Base-by-base conservation (phyloP, 805 yeast genomes). In the Priceomyces fermenticarens region DNA sequence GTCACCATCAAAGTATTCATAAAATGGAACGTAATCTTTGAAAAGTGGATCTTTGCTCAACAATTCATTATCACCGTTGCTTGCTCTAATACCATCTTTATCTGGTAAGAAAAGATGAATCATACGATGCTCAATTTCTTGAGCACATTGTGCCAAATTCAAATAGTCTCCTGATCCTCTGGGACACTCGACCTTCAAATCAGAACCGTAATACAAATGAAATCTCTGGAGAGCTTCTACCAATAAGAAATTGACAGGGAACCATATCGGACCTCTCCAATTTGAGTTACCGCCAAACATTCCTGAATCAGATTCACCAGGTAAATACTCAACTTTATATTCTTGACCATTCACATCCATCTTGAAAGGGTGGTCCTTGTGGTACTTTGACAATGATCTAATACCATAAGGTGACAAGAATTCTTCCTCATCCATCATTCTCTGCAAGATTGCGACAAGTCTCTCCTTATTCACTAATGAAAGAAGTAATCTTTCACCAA, bases 191-290 rank as follows among this genome's bases (percentile, higher is more conserved):
- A 90, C 85, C 62, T 85, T 85, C 57, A 89, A 77, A 39, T 76
- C 83, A 20, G 90, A 81, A 10, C 97, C 97, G 60, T 88, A 89
- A 69, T 88, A 89, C 55, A 89, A 69, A 61, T 83, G 88, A 62
- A 88, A 88, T 53, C 96, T 74, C 63, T 89, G 93, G 52, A 89
- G 70, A 0, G 96, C 80, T 67, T 89, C 97, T 43, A 89, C 87
- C 30, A 89, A 67, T 46, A 89, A 68, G 62, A 89, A 89, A 55
- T 85, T 89, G 10, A 87, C 87, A 14, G 97, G 96, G 73, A 89
- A 88, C 97, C 97, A 89, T 51, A 89, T 88, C 11, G 97, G 97
- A 2, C 97, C 97, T 62, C 97, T 77, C 97, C 97, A 89, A 64
- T 89, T 89, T 15, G 96, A 88, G 61, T 89, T 89, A 44, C 97